Evolutionary conservation across 1,284 basidiomycete species (phyloP).

Genomic region (Blastosporella zonata): DNA sequence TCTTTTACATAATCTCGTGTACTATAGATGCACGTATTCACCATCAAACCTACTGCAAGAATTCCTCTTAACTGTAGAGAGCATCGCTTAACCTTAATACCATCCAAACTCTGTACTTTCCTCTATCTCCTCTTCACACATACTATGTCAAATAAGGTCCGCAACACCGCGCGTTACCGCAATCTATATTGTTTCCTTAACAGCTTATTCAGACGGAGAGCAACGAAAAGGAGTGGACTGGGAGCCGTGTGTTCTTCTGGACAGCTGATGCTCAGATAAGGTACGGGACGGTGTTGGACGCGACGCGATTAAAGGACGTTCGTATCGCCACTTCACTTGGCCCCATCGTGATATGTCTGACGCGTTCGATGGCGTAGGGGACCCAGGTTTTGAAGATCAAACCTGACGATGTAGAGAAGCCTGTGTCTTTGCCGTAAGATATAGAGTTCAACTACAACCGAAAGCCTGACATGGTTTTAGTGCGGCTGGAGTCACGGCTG

Average conservation of each 20-base stretch:
- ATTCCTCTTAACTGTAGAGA: neutral
- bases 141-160: slow-evolving; percentile 3
- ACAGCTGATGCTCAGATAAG: slow-evolving; percentile 18
- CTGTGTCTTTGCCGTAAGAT: slow-evolving; percentile 22
- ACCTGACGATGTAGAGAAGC: slow-evolving; percentile 16
- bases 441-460: neutral
- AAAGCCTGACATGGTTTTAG: slow-evolving; percentile 10
- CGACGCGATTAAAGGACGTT: slow-evolving; percentile 18
- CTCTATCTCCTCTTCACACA: neutral
- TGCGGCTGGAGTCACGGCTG: slow-evolving; percentile 20
- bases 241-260: slow-evolving; percentile 25
- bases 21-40: slow-evolving; percentile 1
- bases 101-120: neutral
- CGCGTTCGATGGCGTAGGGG: slow-evolving; percentile 12
- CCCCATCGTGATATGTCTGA: neutral
- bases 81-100: neutral
- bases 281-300: slow-evolving; percentile 24
- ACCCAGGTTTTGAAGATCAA: slow-evolving; percentile 21
- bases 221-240: slow-evolving; percentile 18
- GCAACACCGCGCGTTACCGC: neutral
- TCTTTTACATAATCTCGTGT: slow-evolving; percentile 14
- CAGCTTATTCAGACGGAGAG: slow-evolving; percentile 8
- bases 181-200: neutral
- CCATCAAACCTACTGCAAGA: slow-evolving; percentile 5
- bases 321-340: slow-evolving; percentile 1